Evolutionary conservation across 2,329 filamentous ascomycete genomes (phyloP).

Genomic region (Ceratocystiopsis brevicomis): DNA sequence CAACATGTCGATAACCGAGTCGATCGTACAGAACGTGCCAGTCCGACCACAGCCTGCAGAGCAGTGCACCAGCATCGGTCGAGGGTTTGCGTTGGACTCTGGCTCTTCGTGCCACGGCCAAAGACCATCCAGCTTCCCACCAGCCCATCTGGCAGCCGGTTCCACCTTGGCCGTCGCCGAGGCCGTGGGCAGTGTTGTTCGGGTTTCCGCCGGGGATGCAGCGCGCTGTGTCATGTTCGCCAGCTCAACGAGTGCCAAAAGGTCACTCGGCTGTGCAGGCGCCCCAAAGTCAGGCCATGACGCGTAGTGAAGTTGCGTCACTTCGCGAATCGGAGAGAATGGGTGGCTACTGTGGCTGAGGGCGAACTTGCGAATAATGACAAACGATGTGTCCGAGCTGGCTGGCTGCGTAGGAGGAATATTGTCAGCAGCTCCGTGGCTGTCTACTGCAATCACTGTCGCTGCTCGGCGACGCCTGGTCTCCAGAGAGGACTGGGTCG

Average conservation of each 20-base stretch:
- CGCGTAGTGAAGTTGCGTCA: constrained; percentile 86
- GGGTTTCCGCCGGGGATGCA: constrained; percentile 12
- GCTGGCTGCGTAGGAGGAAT: too few relatives aligned
- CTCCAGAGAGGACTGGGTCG: neutral
- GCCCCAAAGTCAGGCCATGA: constrained; percentile 97
- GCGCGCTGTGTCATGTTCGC: constrained; percentile 55
- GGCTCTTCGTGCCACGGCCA: constrained; percentile 39
- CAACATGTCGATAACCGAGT: constrained; percentile 89
- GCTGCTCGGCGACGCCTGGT: constrained; percentile 2
- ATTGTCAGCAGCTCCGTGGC: too few relatives aligned
- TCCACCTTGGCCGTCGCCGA: neutral
- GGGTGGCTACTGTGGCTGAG: constrained; percentile 59
- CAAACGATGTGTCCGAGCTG: constrained; percentile 43
- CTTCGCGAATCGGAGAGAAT: constrained; percentile 72
- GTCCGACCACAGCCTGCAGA: constrained; percentile 91
- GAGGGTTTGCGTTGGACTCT: constrained; percentile 28
- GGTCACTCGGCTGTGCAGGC: constrained; percentile 69
- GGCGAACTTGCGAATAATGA: constrained; percentile 73
- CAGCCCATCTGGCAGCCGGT: neutral
- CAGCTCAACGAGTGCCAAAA: constrained; percentile 77
- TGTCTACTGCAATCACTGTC: constrained; percentile 23
- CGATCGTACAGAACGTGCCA: constrained; percentile 90
- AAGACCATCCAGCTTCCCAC: constrained; percentile 9
- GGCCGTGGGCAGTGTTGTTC: neutral
- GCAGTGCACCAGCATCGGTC: constrained; percentile 83